A percentile compares a stretch with the other conserved stretches of the same genome.
These are phyloP conservation scores for Kalaharituber pfeilii DNA, from an alignment of 2,329 filamentous ascomycete species.

Conservation along the genomic window DNA sequence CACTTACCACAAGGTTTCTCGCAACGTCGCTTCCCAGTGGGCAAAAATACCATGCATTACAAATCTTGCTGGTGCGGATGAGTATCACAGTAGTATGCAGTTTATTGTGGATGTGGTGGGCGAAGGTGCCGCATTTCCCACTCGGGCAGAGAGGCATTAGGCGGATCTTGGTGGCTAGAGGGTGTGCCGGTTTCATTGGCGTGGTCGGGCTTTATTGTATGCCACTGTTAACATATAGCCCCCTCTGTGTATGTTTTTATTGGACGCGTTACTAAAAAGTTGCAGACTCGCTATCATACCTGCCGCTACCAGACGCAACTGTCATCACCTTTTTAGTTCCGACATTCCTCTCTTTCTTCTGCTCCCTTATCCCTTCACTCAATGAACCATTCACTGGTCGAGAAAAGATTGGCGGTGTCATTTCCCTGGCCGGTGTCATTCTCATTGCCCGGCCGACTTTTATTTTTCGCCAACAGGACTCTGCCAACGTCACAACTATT, in stretches of 20 bases:
- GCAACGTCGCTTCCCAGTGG: conserved; percentile 48
- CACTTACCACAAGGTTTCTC: conserved; percentile 57
- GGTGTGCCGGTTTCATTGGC: conserved; percentile 38
- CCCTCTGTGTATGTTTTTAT: neutral
- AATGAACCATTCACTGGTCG: conserved; percentile 61
- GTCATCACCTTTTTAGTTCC: conserved; percentile 79
- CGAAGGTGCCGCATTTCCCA: conserved; percentile 48
- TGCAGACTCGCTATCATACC: conserved; percentile 49
- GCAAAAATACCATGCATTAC: conserved; percentile 60
- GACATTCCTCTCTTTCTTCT: conserved; percentile 60
- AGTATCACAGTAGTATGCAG: conserved; percentile 50
- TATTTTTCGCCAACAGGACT: conserved; percentile 30
- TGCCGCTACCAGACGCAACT: conserved; percentile 71
- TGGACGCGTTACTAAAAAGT: neutral
- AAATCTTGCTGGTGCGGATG: conserved; percentile 70
- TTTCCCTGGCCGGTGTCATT: conserved; percentile 64
- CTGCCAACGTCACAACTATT: conserved; percentile 23
- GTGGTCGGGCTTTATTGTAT: conserved; percentile 58
- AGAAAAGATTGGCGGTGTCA: conserved; percentile 56
- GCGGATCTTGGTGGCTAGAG: conserved; percentile 48
- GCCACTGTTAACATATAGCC: too few relatives aligned
- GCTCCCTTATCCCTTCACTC: conserved; percentile 48
- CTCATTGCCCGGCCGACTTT: conserved; percentile 59
- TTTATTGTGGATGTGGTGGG: conserved; percentile 56
- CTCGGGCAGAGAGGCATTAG: conserved; percentile 51